Evolutionary conservation across 768 basidiomycete genomes (phyloP).

Genomic region (Boletus vinaceobasis): DNA sequence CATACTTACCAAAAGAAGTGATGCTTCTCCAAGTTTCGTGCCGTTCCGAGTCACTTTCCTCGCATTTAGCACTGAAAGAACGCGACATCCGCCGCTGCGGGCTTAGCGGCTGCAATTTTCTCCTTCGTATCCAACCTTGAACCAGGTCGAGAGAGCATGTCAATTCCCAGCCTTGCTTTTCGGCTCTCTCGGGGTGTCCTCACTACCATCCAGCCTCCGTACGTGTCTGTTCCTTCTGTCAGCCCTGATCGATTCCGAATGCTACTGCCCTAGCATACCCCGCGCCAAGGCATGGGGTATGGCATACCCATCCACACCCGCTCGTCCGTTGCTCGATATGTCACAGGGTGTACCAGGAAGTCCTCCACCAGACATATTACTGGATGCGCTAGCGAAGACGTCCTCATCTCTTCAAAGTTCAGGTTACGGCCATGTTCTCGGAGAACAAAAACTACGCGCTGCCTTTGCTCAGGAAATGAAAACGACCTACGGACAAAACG

Average conservation of each 20-base stretch:
- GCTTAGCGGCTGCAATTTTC: neutral
- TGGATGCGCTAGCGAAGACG: slow-evolving; percentile 45
- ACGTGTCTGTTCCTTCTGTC: slow-evolving; percentile 5
- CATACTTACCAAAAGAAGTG: too few relatives aligned
- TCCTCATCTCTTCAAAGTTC: slow-evolving; percentile 43
- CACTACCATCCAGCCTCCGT: slow-evolving; percentile 49
- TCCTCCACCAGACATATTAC: slow-evolving; percentile 54
- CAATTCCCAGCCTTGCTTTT: slow-evolving; percentile 23
- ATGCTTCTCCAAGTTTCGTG: too few relatives aligned
- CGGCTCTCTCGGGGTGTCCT: slow-evolving; percentile 40
- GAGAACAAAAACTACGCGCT: slow-evolving; percentile 49
- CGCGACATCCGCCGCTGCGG: too few relatives aligned
- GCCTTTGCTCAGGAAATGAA: slow-evolving; percentile 63
- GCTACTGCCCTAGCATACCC: slow-evolving; percentile 43
- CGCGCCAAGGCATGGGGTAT: slow-evolving; percentile 55
- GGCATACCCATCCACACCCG: slow-evolving; percentile 39
- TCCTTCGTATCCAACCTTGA: neutral
- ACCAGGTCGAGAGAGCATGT: slow-evolving; percentile 1
- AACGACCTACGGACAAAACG: slow-evolving; percentile 46
- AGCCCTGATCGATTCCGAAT: neutral
- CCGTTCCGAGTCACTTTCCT: too few relatives aligned
- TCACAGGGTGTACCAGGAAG: slow-evolving; percentile 73
- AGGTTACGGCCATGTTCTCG: slow-evolving; percentile 59
- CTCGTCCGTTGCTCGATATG: slow-evolving; percentile 60
- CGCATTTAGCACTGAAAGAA: too few relatives aligned